Base-by-base conservation (phyloP, 192 early-diverging fungal genomes). In the Entomortierella parvispora region DNA sequence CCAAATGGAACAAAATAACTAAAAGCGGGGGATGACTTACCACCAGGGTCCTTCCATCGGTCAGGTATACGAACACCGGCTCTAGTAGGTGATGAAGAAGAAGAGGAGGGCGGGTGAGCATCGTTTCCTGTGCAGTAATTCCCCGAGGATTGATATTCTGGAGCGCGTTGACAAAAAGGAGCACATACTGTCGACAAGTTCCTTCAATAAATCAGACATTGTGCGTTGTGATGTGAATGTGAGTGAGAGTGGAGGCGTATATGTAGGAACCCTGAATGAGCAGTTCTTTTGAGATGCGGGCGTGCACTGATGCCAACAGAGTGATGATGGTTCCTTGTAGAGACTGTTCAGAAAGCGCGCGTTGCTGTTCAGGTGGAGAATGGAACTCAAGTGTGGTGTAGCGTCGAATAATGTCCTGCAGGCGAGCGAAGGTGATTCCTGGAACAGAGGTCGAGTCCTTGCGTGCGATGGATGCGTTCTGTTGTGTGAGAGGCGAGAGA, bases 61-160 rank as follows among this genome's bases (percentile, higher is more conserved):
- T 65, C 6, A 74, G 43, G n/a, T 66, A 74, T 3, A 74, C 71
- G 29, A 74, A 74, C 46, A 74, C 71, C 23, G 71, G 71, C 20
- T 48, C 71, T 74, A 61, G 28, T 42, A 23, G 40, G 12, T 31
- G 18, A 22, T 14, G 26, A 11, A 23, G 32, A 55, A 55, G 14
- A 33, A 57, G 9, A 18, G 7, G 28, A 18, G 46, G 29, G n/a
- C 26, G 7, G 17, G 29, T n/a, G 23, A 17, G 7, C 28, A 7
- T 44, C 12, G 4, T 45, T 23, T 3, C n/a, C 12, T 37, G 26
- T 1, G 18, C n/a, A 17, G 22, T 40, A 32, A 10, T 14, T 45
- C 26, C 44, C 18, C 15, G 23, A 55, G 22, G 12, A 45, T 8
- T 32, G 25, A 42, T 34, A 23, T 52, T 32, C 25, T 8, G 12